Evolutionary conservation across 208 protist species (phyloP).

Genomic region (Herpetomonas samuelpessoai): DNA sequence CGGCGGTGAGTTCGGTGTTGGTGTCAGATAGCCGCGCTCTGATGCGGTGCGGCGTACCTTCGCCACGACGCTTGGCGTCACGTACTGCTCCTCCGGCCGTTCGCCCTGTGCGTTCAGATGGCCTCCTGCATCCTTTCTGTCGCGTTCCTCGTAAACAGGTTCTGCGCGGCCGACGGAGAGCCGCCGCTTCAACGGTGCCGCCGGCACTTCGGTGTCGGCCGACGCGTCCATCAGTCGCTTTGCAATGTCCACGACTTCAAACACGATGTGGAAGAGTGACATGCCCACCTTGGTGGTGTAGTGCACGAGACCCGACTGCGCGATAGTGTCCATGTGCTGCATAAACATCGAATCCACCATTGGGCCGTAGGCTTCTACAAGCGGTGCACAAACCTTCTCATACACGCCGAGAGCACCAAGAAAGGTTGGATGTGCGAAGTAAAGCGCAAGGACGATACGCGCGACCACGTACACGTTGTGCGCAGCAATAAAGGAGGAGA

Average conservation of each 20-base stretch:
- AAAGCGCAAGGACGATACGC: slow-evolving; percentile 59
- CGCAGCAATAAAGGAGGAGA: slow-evolving; percentile 62
- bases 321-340: slow-evolving; percentile 49
- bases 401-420: slow-evolving; percentile 54
- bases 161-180: slow-evolving; percentile 15
- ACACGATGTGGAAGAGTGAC: slow-evolving; percentile 20
- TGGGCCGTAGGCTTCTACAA: slow-evolving; percentile 51
- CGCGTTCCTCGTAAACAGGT: neutral
- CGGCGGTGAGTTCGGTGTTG: no score
- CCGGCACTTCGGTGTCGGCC: slow-evolving; percentile 23
- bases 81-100: neutral
- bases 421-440: slow-evolving; percentile 60
- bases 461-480: slow-evolving; percentile 41
- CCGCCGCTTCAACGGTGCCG: slow-evolving; percentile 23
- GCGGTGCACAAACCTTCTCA: slow-evolving; percentile 33
- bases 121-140: no score
- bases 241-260: slow-evolving; percentile 30
- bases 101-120: no score
- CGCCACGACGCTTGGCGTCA: neutral
- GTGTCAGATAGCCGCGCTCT: neutral
- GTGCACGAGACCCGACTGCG: slow-evolving; percentile 41
- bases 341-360: slow-evolving; percentile 43
- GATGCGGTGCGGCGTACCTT: neutral
- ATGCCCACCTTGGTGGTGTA: slow-evolving; percentile 29
- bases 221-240: slow-evolving; percentile 34